Conservation (phyloP, 2,329 filamentous ascomycete genomes). For the Ceratocystis diversiconidia region DNA sequence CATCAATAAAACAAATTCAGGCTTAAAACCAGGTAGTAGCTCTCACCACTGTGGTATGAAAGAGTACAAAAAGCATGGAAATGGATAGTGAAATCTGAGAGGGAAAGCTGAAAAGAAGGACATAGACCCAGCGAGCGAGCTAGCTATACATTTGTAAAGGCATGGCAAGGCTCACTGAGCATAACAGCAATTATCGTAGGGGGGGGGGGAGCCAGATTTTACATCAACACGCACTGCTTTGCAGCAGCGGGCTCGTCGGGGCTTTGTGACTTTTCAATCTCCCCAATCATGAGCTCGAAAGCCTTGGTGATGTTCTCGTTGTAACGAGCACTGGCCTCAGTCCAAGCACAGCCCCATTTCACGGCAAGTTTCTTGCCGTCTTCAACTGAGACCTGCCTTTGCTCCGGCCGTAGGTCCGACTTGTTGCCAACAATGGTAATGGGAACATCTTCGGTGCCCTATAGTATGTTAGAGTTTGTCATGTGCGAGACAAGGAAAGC, state of each 20-base stretch:
- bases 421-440: constrained; percentile 96
- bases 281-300: constrained; percentile 84
- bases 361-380: constrained; percentile 74
- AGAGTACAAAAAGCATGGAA: background rate
- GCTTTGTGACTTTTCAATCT: constrained; percentile 91
- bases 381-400: constrained; percentile 76
- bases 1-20: background rate
- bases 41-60: background rate
- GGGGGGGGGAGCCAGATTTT: constrained; percentile 22
- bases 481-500: background rate
- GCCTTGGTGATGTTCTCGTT: constrained; percentile 87
- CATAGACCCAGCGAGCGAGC: too few species aligned
- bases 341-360: constrained; percentile 84
- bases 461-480: constrained; percentile 1
- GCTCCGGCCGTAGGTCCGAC: constrained; percentile 80
- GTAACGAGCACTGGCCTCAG: constrained; percentile 84
- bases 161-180: too few species aligned
- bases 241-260: constrained; percentile 69
- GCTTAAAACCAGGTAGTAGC: background rate
- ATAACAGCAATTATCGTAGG: too few species aligned
- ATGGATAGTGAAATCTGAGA: background rate
- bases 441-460: constrained; percentile 87
- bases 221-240: constrained; percentile 81
- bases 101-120: too few species aligned
- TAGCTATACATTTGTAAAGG: too few species aligned